Conservation (phyloP, 371 early-diverging fungal species). For the Mucor lusitanicus region DNA sequence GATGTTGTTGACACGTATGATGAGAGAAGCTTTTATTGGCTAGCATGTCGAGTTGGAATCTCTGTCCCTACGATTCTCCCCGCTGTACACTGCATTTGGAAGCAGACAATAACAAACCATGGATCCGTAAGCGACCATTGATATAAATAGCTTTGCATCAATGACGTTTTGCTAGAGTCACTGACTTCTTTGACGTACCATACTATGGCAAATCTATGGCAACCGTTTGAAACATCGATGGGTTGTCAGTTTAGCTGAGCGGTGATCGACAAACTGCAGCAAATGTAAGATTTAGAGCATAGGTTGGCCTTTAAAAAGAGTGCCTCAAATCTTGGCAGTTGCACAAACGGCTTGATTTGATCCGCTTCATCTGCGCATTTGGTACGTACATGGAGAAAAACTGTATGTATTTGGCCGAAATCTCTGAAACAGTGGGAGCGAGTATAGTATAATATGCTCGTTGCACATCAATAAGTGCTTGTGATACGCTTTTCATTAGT, state of each 20-base stretch:
- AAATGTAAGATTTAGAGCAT: neutral
- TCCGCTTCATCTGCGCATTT: neutral
- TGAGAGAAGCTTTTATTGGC: neutral
- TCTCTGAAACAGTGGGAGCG: too few relatives aligned
- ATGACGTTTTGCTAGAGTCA: neutral
- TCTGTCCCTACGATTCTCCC: neutral
- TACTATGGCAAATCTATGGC: neutral
- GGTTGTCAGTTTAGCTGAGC: neutral
- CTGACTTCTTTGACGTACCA: neutral
- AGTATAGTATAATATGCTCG: neutral
- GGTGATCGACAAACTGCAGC: neutral
- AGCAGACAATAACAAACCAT: neutral
- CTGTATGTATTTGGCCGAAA: neutral
- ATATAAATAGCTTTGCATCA: neutral
- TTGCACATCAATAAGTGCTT: neutral
- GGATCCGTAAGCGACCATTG: neutral
- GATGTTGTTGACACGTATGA: too few relatives aligned
- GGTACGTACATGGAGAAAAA: neutral
- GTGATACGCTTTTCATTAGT: neutral
- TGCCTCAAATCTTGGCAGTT: neutral
- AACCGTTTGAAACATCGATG: neutral
- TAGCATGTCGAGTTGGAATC: neutral
- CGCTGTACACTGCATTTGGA: neutral
- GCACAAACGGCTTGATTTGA: neutral
- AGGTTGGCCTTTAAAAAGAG: neutral